Evolutionary conservation across 495 filamentous ascomycete species (phyloP), one percentile per base, ranked within the genome.

Genomic region (Penicillium desertorum): DNA sequence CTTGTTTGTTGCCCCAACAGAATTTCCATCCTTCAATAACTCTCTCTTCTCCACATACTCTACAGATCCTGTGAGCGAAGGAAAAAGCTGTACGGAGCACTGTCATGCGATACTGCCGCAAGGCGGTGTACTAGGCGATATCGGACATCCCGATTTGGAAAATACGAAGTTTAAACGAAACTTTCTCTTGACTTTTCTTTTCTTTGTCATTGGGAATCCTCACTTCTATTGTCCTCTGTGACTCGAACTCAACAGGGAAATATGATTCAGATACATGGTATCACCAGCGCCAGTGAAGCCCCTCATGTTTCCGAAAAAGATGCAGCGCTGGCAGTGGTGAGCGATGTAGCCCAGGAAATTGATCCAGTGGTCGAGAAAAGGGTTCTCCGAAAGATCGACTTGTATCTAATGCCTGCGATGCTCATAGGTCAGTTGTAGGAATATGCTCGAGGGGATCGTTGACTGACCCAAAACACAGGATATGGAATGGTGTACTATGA

Each of bases 401-500:
- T 72, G 52, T 86, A 86, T 58, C 72, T 91, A 36, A 88, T 91
- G 44, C 88, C 88, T 0, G 80, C 81, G 4, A 90, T 90, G 86
- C 71, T 86, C 30, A 73, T 89, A 54, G 87, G 85, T 74, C 72
- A 29, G 62, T 55, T 39, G 11, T 16, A 10, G 5, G 8, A 7
- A 41, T 5, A 49, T 20, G 1, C 14, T 11, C 12, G 17, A 12
- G n/a, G 30, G 23, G n/a, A 10, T 27, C 41, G 27, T 30, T 36
- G 19, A 27, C 43, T 47, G 41, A 27, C 23, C 32, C 8, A 7
- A 30, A 3, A 4, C n/a, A 34, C 56, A 78, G 75, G 81, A 3
- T 85, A 90, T 73, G 87, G 87, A 11, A 75, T 91, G 46, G 86
- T 90, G 7, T 91, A 90, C 67, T 90, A 88, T 64, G 88, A 91